Base-by-base conservation (phyloP, 371 early-diverging fungal species). In the Lichtheimia hyalospora region DNA sequence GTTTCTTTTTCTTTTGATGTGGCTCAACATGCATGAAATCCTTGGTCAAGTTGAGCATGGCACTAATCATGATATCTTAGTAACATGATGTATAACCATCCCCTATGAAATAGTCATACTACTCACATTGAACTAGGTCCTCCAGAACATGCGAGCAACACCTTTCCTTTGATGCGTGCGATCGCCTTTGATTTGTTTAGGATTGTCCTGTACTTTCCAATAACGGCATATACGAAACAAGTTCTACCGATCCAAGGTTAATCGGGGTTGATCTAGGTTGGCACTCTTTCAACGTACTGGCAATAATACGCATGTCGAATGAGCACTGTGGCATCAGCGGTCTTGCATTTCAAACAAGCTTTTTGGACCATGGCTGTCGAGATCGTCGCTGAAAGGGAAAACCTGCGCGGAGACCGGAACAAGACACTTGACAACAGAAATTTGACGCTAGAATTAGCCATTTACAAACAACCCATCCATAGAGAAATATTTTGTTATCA, bases 61-160 rank as follows among this genome's bases (percentile, higher is more conserved):
- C 79, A 27, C 84, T 83, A 59, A 42, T 40, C 15, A 60, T 18
- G 12, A 3, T 0, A 6, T 24, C 0, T 43, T 10, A 54, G 51
- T 51, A 6, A 48, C 39, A 21, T 2, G 39, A 25, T 5, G 49
- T 44, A 21, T 48, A 43, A 25, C 28, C 14, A 14, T 15, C 34
- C 24, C 25, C 12, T 23, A 13, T 10, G 12, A 20, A 43, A 20
- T 5, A 50, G 42, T 5, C 25, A 25, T 25, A 25, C 16, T 20
- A 27, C 67, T 62, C 78, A 89, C 91, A 88, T 84, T 14, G 95
- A 94, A 3, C 90, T 83, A 2, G 87, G 76, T 0, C 96, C 96
- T 49, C 95, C 96, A 1, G 96, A 94, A 25, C 90, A 82, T n/a
- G 94, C 96, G 20, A 94, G 70, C 73, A 94, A 61, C 5, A 86